Evolutionary conservation across 2,329 filamentous ascomycete genomes (phyloP).

Genomic region (Tolypocladium paradoxum): DNA sequence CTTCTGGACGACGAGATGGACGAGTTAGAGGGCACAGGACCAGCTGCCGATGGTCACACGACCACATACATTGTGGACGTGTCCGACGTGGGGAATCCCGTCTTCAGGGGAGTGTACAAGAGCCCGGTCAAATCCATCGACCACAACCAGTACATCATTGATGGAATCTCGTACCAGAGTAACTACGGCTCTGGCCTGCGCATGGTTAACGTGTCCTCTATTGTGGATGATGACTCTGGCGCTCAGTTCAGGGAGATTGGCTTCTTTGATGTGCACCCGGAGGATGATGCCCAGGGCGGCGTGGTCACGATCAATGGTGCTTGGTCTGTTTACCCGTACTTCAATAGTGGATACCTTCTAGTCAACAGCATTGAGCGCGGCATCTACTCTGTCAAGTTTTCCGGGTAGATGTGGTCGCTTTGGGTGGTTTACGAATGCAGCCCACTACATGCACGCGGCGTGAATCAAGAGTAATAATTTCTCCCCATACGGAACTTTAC

Average conservation of each 20-base stretch:
- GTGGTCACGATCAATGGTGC: conserved; percentile 26
- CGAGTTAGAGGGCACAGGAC: conserved; percentile 28
- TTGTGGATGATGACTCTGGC: conserved; percentile 25
- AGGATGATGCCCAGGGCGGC: conserved; percentile 36
- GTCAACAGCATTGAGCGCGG: conserved; percentile 40
- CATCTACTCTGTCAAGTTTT: conserved; percentile 27
- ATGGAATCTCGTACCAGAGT: conserved; percentile 32
- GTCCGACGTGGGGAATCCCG: conserved; percentile 23
- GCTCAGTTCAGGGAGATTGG: conserved; percentile 26
- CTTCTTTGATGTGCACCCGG: conserved; percentile 36
- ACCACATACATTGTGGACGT: conserved; percentile 39
- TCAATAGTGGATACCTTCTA: conserved; percentile 32
- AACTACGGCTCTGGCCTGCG: conserved; percentile 37
- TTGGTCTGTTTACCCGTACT: conserved; percentile 37
- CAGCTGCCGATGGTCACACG: conserved; percentile 23
- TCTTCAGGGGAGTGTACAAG: conserved; percentile 28
- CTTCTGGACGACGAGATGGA: conserved; percentile 40
- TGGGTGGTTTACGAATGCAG: too few relatives aligned
- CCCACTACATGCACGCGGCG: too few relatives aligned
- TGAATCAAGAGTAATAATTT: too few relatives aligned
- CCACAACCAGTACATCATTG: conserved; percentile 34
- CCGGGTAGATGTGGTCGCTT: not conserved
- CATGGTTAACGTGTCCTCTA: conserved; percentile 20
- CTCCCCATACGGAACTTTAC: too few relatives aligned
- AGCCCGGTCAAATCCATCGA: conserved; percentile 27